Evolutionary conservation across 2,329 filamentous ascomycete species (phyloP).

Genomic region (Dactylellina parvicollis): DNA sequence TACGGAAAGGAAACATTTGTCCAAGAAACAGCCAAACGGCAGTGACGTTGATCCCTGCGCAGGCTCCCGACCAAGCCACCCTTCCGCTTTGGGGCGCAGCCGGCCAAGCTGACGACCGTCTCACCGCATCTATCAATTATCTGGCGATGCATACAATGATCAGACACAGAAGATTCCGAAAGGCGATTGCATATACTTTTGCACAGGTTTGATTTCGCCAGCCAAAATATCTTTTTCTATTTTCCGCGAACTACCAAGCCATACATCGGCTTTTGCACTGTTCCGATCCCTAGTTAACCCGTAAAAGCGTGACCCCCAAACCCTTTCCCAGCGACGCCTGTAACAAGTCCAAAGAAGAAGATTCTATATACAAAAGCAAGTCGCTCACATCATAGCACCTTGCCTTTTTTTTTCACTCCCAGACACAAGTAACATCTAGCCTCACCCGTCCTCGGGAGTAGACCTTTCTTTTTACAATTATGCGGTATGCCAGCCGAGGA

Average conservation of each 20-base stretch:
- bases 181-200: neutral
- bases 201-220: neutral
- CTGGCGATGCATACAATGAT: neutral
- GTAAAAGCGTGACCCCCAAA: neutral
- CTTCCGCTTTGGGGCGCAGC: neutral
- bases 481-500: neutral
- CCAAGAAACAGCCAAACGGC: constrained; percentile 3
- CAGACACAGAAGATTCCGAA: neutral
- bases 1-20: constrained; percentile 40
- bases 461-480: neutral
- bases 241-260: neutral
- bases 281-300: neutral
- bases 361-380: constrained; percentile 7
- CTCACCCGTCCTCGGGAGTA: no score
- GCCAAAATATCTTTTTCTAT: neutral
- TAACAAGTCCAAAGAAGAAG: neutral
- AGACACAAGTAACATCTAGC: no score
- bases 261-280: no score
- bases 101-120: constrained; percentile 1
- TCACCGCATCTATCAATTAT: neutral
- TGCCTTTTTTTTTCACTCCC: no score
- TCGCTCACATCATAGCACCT: constrained; percentile 7
- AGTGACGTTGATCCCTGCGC: constrained; percentile 42
- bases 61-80: neutral
- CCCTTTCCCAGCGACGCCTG: constrained; percentile 5